Conservation (phyloP, 2,329 filamentous ascomycete species). For the Coniella vitis region DNA sequence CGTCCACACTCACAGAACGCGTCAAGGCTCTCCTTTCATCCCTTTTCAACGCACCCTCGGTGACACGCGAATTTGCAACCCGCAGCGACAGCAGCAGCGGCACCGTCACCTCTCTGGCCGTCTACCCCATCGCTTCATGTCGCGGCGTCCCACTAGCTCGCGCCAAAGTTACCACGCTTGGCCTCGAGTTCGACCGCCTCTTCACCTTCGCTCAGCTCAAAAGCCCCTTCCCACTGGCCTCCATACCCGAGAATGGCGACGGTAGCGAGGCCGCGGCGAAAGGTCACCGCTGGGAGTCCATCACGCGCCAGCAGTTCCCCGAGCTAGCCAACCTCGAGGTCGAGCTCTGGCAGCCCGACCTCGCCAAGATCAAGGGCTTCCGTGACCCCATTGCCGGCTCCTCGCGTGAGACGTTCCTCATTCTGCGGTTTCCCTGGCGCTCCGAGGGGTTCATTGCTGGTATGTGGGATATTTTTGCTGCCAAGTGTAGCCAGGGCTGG, state of each 20-base stretch:
- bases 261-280: conserved; percentile 34
- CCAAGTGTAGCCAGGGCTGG: conserved; percentile 44
- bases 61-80: no score
- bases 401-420: conserved; percentile 47
- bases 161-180: conserved; percentile 58
- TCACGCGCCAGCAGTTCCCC: conserved; percentile 64
- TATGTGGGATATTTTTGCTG: conserved; percentile 35
- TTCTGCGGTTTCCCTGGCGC: conserved; percentile 60
- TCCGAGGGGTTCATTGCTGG: conserved; percentile 40
- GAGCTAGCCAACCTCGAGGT: conserved; percentile 63
- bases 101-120: conserved; percentile 57
- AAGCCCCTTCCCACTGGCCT: conserved; percentile 38
- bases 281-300: conserved; percentile 57
- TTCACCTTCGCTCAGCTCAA: conserved; percentile 72
- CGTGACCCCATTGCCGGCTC: conserved; percentile 39
- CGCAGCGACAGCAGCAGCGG: conserved; percentile 10
- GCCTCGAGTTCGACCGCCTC: conserved; percentile 73
- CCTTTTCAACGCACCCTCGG: no score
- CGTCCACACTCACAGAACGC: conserved; percentile 27
- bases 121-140: conserved; percentile 83
- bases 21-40: no score
- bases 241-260: conserved; percentile 23
- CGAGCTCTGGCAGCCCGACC: conserved; percentile 64
- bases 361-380: conserved; percentile 43
- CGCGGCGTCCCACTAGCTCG: conserved; percentile 64